Conservation (phyloP, 1,284 basidiomycete species). For the Vanrija sp. region DNA sequence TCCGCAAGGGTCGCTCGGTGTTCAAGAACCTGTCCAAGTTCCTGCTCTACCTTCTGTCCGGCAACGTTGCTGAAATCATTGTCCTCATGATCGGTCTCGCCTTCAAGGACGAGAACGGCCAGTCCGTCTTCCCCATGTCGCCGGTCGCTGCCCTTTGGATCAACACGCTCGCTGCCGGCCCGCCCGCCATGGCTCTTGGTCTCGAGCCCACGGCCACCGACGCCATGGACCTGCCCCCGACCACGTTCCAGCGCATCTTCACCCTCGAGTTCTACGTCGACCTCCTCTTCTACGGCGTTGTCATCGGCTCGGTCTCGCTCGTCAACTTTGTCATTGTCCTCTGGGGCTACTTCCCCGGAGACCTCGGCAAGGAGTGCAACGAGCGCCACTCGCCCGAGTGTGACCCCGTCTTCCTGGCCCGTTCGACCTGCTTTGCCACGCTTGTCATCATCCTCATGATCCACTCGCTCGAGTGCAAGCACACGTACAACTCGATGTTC, state of each 20-base stretch:
- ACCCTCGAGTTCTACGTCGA: conserved; percentile 57
- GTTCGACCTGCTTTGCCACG: conserved; percentile 56
- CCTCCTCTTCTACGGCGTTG: conserved; percentile 60
- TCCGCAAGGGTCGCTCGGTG: conserved; percentile 61
- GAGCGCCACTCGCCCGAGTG: conserved; percentile 27
- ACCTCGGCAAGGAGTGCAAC: conserved; percentile 53
- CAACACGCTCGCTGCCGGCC: conserved; percentile 54
- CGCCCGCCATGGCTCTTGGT: conserved; percentile 60
- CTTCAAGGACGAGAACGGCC: conserved; percentile 58
- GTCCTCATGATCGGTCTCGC: conserved; percentile 62
- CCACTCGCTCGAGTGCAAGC: conserved; percentile 49
- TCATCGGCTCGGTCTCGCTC: conserved; percentile 59
- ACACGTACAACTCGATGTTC: conserved; percentile 47
- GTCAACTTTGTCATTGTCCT: conserved; percentile 58
- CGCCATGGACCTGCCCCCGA: conserved; percentile 59
- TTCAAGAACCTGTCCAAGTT: conserved; percentile 52
- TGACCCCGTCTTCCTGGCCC: conserved; percentile 55
- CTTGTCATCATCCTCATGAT: conserved; percentile 55
- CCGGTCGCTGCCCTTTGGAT: conserved; percentile 65
- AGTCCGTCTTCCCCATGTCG: conserved; percentile 64
- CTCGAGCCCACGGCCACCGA: conserved; percentile 58
- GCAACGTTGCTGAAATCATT: conserved; percentile 61
- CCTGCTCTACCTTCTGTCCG: conserved; percentile 54
- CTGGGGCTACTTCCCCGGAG: conserved; percentile 50
- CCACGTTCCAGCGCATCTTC: conserved; percentile 55